phyloP scores from a whole-genome alignment of 2,329 filamentous ascomycete genomes.

The Aspergillus brasiliensis region DNA sequence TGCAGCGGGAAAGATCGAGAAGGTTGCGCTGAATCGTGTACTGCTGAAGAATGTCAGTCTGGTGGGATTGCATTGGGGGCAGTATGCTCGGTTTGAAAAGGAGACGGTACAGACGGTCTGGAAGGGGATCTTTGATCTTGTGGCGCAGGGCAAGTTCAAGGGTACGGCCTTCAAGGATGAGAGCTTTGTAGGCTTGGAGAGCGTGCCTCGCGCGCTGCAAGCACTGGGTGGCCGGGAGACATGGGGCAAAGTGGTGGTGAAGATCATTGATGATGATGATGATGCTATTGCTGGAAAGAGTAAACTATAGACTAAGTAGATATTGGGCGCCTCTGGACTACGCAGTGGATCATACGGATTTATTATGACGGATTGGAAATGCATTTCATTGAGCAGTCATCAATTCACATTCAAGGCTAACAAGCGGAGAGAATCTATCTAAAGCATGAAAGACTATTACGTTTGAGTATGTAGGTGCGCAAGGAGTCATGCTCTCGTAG shows the following conservation, averaged over 20 bases:
- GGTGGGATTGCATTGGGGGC: slow-evolving; percentile 90
- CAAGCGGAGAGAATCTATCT: not conserved
- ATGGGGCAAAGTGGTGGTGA: slow-evolving; percentile 95
- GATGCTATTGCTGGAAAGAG: slow-evolving; percentile 56
- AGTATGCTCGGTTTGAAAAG: slow-evolving; percentile 73
- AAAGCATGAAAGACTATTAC: not conserved
- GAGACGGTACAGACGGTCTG: slow-evolving; percentile 73
- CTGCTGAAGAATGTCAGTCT: slow-evolving; percentile 90
- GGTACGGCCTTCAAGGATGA: slow-evolving; percentile 82
- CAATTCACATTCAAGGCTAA: not conserved
- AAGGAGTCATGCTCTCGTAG: slow-evolving; percentile 52
- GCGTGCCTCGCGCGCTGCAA: slow-evolving; percentile 72
- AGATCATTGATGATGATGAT: slow-evolving; percentile 72
- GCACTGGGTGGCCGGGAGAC: slow-evolving; percentile 79
- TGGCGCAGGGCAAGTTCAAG: slow-evolving; percentile 74
- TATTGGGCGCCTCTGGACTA: not conserved
- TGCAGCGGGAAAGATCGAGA: slow-evolving; percentile 82
- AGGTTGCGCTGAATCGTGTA: slow-evolving; percentile 88
- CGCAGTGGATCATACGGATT: not conserved
- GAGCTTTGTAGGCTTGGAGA: slow-evolving; percentile 80
- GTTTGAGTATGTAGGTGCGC: slow-evolving; percentile 40
- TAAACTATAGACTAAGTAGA: slow-evolving; percentile 32
- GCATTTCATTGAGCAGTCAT: not conserved
- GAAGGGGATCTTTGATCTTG: slow-evolving; percentile 77
- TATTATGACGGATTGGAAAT: not conserved